Conservation (phyloP, 805 yeast species). For the Lipomyces orientalis region DNA sequence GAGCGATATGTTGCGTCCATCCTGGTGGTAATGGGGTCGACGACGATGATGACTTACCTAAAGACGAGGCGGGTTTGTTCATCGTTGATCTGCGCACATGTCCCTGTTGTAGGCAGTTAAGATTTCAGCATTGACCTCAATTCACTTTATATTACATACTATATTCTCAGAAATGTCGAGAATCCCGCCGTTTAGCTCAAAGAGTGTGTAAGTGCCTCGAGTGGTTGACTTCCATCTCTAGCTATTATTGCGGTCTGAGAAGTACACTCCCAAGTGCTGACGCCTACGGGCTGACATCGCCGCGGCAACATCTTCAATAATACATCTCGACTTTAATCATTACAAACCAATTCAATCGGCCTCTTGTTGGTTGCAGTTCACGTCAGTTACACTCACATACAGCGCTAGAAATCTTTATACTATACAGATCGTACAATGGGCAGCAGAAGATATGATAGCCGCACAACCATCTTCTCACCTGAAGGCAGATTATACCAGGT, state of each 20-base stretch:
- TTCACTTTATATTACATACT: neutral
- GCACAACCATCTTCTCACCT: constrained; percentile 98
- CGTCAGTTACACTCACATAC: neutral
- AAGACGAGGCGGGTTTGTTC: neutral
- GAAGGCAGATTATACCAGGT: constrained; percentile 97
- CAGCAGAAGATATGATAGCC: constrained; percentile 97
- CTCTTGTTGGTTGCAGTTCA: neutral
- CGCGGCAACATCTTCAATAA: neutral
- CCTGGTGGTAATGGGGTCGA: constrained; percentile 41
- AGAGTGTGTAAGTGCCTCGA: neutral
- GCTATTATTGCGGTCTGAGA: neutral
- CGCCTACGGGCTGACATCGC: neutral
- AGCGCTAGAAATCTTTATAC: neutral
- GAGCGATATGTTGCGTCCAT: constrained; percentile 51
- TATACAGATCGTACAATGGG: constrained; percentile 50
- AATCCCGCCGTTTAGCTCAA: neutral
- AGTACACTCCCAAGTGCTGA: neutral
- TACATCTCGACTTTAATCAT: neutral
- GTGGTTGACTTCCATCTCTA: neutral
- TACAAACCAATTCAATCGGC: neutral
- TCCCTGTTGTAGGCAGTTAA: neutral
- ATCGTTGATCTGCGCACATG: neutral
- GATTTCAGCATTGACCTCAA: neutral
- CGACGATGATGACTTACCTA: neutral
- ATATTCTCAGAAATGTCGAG: neutral